Base-by-base conservation (phyloP, 441 rosid species). In the Arabidopsis hybrid region DNA sequence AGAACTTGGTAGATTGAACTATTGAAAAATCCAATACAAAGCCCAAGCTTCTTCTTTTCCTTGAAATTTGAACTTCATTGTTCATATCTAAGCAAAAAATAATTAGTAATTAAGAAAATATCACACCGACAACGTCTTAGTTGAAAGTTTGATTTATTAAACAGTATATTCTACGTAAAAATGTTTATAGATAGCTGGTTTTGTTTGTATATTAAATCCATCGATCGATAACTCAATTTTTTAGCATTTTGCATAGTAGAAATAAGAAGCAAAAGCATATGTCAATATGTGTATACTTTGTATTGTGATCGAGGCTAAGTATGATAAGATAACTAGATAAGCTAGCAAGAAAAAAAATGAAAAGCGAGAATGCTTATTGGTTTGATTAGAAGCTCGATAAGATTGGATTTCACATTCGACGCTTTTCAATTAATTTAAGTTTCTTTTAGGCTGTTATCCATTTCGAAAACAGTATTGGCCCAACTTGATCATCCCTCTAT, bases 281-380 rank as follows among this genome's bases (percentile, higher is more conserved):
- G 3, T 52, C 8, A 52, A 31, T 39, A 35, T 62, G 17, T 42
- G 1, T 32, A 10, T 52, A 38, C 52, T 31, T 65, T 51, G 14
- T 36, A 56, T 14, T 67, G 56, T 68, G 73, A 46, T 49, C 49
- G 32, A 72, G 63, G 78, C 74, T 65, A 73, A 70, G 61, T 21
- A 65, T 77, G 80, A 81, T 79, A 76, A 60, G 34, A 60, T 51
- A 51, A 51, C 56, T 51, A 80, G 86, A 86, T 83, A 87, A 87
- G 87, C 77, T 32, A 67, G 52, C 26, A 21, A 21, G 67, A 43
- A 63, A 60, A 47, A 47, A 51, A 79, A 74, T 78, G 85, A 85
- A 83, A 84, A 82, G 91, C 82, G 67, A 67, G 63, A 60, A 67
- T 67, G 80, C 78, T 73, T 87, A 81, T 83, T 82, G 86, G 81